phyloP scores from a whole-genome alignment of 202 grass and related monocot genomes.

The Eragrostis tef region DNA sequence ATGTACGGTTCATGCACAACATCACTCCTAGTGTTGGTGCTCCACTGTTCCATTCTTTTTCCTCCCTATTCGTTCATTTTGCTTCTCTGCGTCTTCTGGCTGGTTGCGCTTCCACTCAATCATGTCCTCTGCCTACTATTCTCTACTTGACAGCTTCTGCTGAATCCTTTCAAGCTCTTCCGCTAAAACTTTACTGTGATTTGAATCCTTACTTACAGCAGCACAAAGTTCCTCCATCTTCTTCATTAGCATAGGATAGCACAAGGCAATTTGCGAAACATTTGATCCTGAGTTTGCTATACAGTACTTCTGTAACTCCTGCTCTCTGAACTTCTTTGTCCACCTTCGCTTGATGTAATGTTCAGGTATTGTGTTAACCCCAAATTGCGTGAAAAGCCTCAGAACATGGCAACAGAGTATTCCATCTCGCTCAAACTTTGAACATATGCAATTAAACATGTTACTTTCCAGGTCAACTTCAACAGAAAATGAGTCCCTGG shows the following conservation, averaged over 20 bases:
- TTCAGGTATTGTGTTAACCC: no score
- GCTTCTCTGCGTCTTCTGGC: no score
- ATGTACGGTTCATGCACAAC: no score
- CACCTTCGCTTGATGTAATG: background rate
- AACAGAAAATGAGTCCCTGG: background rate
- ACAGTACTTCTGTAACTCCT: background rate
- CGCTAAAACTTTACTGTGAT: background rate
- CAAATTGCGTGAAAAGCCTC: no score
- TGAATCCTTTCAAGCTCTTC: slow-evolving; percentile 2
- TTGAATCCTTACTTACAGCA: slow-evolving; percentile 14
- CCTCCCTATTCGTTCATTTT: no score
- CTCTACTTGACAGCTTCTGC: background rate
- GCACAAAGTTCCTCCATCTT: background rate
- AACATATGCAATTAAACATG: background rate
- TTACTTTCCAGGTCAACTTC: background rate
- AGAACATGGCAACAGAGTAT: slow-evolving; percentile 41
- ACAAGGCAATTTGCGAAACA: background rate
- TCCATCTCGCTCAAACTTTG: background rate
- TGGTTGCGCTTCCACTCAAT: no score
- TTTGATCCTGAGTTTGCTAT: no score
- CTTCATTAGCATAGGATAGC: slow-evolving; percentile 7
- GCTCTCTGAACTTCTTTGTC: slow-evolving; percentile 34
- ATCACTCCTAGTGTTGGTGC: no score
- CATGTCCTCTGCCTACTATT: background rate
- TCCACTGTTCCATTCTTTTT: no score